Base-by-base conservation (phyloP, 257 asterid species). In the Nicotiana tomentosiformis region DNA sequence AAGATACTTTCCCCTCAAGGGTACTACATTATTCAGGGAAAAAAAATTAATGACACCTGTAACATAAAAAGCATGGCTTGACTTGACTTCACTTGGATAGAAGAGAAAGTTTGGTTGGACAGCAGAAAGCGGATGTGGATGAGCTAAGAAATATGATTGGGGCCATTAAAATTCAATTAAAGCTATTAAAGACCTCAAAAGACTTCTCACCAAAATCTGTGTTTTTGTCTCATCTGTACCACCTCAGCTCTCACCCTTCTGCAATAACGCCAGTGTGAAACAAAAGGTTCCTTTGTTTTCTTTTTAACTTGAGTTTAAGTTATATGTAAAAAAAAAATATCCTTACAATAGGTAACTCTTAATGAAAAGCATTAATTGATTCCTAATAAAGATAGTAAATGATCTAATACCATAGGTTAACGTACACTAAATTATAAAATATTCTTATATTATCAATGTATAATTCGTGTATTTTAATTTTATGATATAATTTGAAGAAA, bases 91-190 rank as follows among this genome's bases (percentile, higher is more conserved):
- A 43, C 49, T 20, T 58, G 85, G 80, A 68, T 60, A 67, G 81
- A 70, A 53, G 16, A 64, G 39, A 43, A 84, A 82, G 68, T 76
- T 70, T 84, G 89, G 86, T 65, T 78, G 89, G 85, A 72, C 81
- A 84, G 83, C 77, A 84, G 86, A 87, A 80, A 76, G 86, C 77
- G 87, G 88, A 83, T 87, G 89, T 89, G 93, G 88, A 85, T 78
- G 93, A 74, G 81, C 85, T 66, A 78, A 29, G 82, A 83, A 83
- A 86, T 76, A 49, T 49, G 77, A 81, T 87, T 88, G 92, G 95
- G 89, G 51, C 92, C 90, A 84, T 66, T 65, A 17, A 66, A 58
- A 46, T 61, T 35, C 51, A 3, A 43, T 43, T 43, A 43, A 43
- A 43, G 3, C 11, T 8, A 43, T 77, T 55, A 78, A 80, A 66